These are phyloP conservation scores for Aspergillus pseudoglaucus DNA, from an alignment of 2,329 filamentous ascomycete species.

Conservation along the genomic window DNA sequence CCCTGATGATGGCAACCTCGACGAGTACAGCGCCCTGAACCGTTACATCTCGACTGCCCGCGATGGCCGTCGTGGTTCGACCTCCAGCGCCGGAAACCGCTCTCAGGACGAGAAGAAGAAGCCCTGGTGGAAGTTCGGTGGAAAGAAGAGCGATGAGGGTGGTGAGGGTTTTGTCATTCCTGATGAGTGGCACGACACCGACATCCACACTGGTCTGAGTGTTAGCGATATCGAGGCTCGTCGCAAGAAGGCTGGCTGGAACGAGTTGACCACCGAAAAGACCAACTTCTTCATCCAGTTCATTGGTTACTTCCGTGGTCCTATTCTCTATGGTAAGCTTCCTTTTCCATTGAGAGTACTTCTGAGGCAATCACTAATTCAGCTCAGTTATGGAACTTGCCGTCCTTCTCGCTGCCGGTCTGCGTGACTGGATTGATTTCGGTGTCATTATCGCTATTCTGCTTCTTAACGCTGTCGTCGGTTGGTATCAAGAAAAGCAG, in stretches of 20 bases:
- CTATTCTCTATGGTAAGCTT: conserved; percentile 66
- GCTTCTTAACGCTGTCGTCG: conserved; percentile 66
- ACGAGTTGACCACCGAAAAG: conserved; percentile 68
- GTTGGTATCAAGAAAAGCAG: conserved; percentile 78
- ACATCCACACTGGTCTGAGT: conserved; percentile 59
- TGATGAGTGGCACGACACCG: conserved; percentile 63
- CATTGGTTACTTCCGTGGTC: conserved; percentile 67
- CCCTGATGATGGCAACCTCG: conserved; percentile 29
- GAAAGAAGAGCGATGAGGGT: conserved; percentile 18
- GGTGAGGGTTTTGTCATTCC: conserved; percentile 45
- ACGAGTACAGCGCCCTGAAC: conserved; percentile 61
- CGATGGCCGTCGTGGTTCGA: conserved; percentile 49
- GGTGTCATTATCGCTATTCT: conserved; percentile 73
- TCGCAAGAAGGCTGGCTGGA: conserved; percentile 61
- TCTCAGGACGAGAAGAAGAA: conserved; percentile 43
- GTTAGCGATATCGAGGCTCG: conserved; percentile 55
- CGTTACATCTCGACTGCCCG: conserved; percentile 63
- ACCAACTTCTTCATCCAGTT: conserved; percentile 70
- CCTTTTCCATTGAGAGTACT: too few relatives aligned
- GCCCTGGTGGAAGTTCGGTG: conserved; percentile 55
- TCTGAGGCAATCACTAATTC: not conserved
- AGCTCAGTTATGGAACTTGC: conserved; percentile 63
- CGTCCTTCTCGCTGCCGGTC: conserved; percentile 65
- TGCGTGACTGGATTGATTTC: conserved; percentile 70
- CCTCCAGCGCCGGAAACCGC: conserved; percentile 37